phyloP scores from a whole-genome alignment of 805 yeast species.

The Yarrowia yakushimensis region DNA sequence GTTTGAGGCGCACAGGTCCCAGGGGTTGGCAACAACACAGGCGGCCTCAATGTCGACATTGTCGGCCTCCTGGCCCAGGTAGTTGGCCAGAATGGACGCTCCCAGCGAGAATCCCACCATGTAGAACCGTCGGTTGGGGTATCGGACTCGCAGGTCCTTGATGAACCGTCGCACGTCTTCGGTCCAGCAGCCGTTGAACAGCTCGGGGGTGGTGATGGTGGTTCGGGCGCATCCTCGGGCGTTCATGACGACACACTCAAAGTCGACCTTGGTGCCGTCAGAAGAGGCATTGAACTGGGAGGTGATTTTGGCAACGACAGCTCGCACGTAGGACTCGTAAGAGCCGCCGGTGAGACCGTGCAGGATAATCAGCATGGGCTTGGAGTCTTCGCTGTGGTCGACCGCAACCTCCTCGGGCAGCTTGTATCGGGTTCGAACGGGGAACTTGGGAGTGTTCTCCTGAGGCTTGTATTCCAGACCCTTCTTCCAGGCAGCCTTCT shows the following conservation, averaged over 20 bases:
- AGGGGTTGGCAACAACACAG: conserved; percentile 61
- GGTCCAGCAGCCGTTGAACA: conserved; percentile 70
- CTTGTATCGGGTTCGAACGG: conserved; percentile 54
- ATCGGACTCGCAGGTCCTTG: conserved; percentile 46
- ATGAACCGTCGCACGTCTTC: conserved; percentile 62
- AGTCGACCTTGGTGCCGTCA: conserved; percentile 33
- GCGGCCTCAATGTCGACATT: conserved; percentile 49
- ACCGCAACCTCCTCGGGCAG: conserved; percentile 45
- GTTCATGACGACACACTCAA: conserved; percentile 68
- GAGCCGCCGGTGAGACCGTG: conserved; percentile 87
- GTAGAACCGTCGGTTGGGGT: conserved; percentile 63
- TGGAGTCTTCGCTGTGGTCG: conserved; percentile 37
- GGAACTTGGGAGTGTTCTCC: conserved; percentile 40
- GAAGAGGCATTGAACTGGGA: conserved; percentile 12
- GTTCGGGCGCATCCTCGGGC: conserved; percentile 75
- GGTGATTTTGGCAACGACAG: conserved; percentile 47
- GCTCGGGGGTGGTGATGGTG: conserved; percentile 60
- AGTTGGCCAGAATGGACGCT: conserved; percentile 66
- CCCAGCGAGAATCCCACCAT: conserved; percentile 82
- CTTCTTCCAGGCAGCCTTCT: conserved; percentile 33
- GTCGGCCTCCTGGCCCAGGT: conserved; percentile 61
- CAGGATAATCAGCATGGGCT: conserved; percentile 60
- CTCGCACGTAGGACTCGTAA: conserved; percentile 71
- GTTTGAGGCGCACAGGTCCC: conserved; percentile 62
- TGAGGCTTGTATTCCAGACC: conserved; percentile 35